These are phyloP conservation scores for Chytriomyces sp. DNA, from an alignment of 192 early-diverging fungal species.

Conservation along the genomic window DNA sequence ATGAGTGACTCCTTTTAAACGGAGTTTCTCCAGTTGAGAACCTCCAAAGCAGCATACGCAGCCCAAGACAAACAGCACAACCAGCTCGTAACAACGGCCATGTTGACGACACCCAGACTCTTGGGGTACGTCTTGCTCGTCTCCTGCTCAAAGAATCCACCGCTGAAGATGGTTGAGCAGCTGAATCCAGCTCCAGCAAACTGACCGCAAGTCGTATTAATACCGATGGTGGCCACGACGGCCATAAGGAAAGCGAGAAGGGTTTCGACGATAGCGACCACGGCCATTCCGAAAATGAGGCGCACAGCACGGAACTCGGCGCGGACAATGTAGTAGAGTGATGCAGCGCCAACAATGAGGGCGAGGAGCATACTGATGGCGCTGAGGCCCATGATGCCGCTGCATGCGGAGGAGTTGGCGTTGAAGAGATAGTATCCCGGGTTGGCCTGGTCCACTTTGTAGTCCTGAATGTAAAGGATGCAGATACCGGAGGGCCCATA, in stretches of 20 bases:
- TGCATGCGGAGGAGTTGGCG: conserved; percentile 29
- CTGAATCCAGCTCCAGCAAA: conserved; percentile 28
- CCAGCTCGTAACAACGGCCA: conserved; percentile 34
- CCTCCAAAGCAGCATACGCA: conserved; percentile 35
- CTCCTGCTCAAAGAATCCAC: conserved; percentile 43
- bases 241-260: conserved; percentile 37
- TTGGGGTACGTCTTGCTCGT: conserved; percentile 36
- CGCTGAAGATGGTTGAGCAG: conserved; percentile 32
- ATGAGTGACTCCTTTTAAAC: conserved; percentile 5
- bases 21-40: conserved; percentile 37
- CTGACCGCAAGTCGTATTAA: conserved; percentile 36
- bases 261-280: conserved; percentile 31
- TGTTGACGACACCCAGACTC: conserved; percentile 31
- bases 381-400: conserved; percentile 26
- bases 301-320: conserved; percentile 33
- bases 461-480: conserved; percentile 34
- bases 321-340: conserved; percentile 36
- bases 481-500: conserved; percentile 36
- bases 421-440: conserved; percentile 35
- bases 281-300: conserved; percentile 39
- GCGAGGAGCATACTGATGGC: conserved; percentile 25
- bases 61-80: conserved; percentile 34
- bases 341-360: conserved; percentile 25
- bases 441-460: conserved; percentile 19
- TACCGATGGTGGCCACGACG: conserved; percentile 33